Evolutionary conservation across 495 filamentous ascomycete genomes (phyloP), one percentile per base, ranked within the genome.

Genomic region (Haplographium delicatum): DNA sequence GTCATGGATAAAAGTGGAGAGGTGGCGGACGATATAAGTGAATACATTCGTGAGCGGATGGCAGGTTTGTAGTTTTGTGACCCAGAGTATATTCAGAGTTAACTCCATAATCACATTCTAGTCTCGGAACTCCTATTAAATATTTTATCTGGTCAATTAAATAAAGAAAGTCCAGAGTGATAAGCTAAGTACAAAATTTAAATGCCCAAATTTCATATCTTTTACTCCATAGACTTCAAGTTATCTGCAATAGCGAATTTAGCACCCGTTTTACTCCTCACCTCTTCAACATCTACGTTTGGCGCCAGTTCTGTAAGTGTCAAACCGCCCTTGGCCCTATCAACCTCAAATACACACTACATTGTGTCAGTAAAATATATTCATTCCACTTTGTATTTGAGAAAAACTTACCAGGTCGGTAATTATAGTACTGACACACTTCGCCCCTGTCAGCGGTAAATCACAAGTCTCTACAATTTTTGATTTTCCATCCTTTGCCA

Each of bases 391-490:
- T n/a, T 18, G 1, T 27, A 10, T 6, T 25, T 4, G 8, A 39
- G 18, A 18, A 30, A 16, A 18, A 69, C 72, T 65, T 57, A 75
- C 79, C 42, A 96, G 72, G 50, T 96, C 91, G 0, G 91, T 96
- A 60, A 96, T 96, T 48, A 96, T 95, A 26, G 85, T 82, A 60
- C 83, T 89, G 47, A 95, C 89, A 56, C 88, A 91, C 19, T 76
- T 75, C 56, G 76, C 83, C 20, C 90, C 90, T 7, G 90, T 96
- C 59, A 96, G 68, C 6, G 90, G 90, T 74, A 96, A 88, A 23
- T 81, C 81, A 72, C 91, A 95, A 68, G 86, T 81, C 73, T 89
- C 85, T 57, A 95, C 75, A 65, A 96, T 91, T 83, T 96, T 96
- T 43, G 85, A 73, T 57, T 82, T 84, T 44, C 90, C 90, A 73